Conservation (phyloP, 2,329 filamentous ascomycete genomes). For the Nemania sp. region DNA sequence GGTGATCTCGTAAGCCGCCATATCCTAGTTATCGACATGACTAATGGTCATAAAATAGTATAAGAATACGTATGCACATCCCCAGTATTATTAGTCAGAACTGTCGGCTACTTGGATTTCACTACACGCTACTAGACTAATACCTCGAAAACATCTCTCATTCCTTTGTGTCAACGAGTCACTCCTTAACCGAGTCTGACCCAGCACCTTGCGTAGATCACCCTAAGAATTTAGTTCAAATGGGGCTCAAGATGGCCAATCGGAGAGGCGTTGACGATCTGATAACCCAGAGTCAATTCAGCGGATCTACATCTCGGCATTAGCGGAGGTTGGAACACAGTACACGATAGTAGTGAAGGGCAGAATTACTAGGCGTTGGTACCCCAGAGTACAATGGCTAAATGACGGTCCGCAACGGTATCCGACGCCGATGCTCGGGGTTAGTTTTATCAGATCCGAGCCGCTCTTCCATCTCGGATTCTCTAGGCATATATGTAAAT, state of each 20-base stretch:
- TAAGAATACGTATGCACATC: background rate
- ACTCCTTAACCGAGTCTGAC: background rate
- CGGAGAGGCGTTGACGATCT: constrained; percentile 22
- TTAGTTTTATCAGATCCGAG: constrained; percentile 39
- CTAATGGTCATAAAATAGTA: background rate
- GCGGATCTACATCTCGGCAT: constrained; percentile 29
- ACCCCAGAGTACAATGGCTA: constrained; percentile 16
- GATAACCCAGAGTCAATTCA: constrained; percentile 22
- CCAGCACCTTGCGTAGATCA: constrained; percentile 6
- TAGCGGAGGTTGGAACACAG: constrained; percentile 12
- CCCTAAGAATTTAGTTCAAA: background rate
- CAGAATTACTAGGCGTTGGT: background rate
- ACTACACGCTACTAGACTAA: background rate
- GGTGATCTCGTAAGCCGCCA: background rate
- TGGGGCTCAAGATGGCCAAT: constrained; percentile 20
- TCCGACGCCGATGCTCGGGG: constrained; percentile 25
- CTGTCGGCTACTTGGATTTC: background rate
- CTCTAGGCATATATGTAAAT: background rate
- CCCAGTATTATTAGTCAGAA: background rate
- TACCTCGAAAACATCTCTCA: background rate
- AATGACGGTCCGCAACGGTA: constrained; percentile 18
- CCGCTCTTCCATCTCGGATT: background rate
- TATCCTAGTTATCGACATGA: background rate
- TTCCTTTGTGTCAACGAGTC: background rate
- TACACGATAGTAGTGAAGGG: constrained; percentile 13